phyloP scores from a whole-genome alignment of 2,329 filamentous ascomycete species.

The Amauroascus niger region DNA sequence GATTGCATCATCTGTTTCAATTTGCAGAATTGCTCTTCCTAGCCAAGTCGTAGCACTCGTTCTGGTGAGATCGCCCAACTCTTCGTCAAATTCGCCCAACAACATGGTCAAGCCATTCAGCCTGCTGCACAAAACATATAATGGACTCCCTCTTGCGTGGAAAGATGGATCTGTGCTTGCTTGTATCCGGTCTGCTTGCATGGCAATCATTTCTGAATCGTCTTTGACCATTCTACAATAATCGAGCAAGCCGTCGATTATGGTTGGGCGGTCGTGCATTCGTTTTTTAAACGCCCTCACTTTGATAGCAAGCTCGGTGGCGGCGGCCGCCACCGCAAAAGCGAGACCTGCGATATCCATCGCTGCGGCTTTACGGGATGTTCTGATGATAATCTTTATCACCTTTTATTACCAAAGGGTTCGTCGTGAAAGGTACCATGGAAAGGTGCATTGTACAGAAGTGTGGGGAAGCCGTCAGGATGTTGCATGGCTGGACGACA shows the following conservation, averaged over 20 bases:
- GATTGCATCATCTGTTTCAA: slow-evolving; percentile 5
- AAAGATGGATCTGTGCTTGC: slow-evolving; percentile 1
- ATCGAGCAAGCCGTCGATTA: slow-evolving; percentile 5
- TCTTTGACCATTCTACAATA: slow-evolving; percentile 6
- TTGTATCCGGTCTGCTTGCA: slow-evolving; percentile 1
- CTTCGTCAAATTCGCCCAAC: slow-evolving; percentile 3
- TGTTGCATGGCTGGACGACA: slow-evolving; percentile 1
- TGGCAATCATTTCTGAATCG: slow-evolving; percentile 2
- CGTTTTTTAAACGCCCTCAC: slow-evolving; percentile 3
- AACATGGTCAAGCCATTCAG: background rate
- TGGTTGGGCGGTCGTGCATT: slow-evolving; percentile 4
- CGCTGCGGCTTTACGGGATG: background rate
- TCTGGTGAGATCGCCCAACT: slow-evolving; percentile 8
- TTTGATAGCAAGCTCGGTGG: slow-evolving; percentile 1
- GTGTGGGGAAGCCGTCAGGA: background rate
- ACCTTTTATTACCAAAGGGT: background rate
- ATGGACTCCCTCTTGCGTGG: background rate
- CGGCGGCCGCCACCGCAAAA: background rate
- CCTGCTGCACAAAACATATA: slow-evolving; percentile 4
- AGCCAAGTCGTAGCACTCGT: slow-evolving; percentile 4
- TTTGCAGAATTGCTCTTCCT: slow-evolving; percentile 5
- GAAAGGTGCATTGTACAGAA: background rate
- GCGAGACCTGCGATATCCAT: slow-evolving; percentile 8
- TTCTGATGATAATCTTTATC: background rate
- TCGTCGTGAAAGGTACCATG: background rate